Evolutionary conservation across 495 filamentous ascomycete species (phyloP), one percentile per base, ranked within the genome.

Genomic region (Bathelium albidoporum): DNA sequence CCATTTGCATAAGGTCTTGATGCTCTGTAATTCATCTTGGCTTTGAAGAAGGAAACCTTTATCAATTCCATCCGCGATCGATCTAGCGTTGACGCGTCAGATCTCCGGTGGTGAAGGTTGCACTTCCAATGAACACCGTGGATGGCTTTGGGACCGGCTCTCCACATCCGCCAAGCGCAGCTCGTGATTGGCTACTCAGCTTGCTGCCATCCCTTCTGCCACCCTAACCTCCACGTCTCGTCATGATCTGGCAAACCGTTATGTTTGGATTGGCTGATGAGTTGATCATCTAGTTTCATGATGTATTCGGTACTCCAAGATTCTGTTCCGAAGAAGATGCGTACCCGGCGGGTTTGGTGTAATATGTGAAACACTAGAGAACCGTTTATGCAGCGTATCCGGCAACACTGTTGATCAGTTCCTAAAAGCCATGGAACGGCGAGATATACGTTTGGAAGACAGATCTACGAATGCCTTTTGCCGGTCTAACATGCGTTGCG

Each of bases 141-240:
- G 49, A 49, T 49, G 43, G 4, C 49, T 3, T 29, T 5, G 49
- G 22, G 12, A 26, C 49, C 44, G 49, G 49, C 49, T 55, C 49
- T 55, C 49, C 49, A 55, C 49, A 16, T 24, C 49, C 14, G 44
- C 44, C 22, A 49, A 49, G 44, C n/a, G 10, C 12, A 49, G 22
- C 14, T 16, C 44, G n/a, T 49, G 44, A 55, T 9, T 29, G 49
- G 22, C 49, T 9, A 29, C 12, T 20, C 2, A 29, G 20, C 9
- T 55, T 11, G 11, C 20, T 55, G 24, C 5, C 49, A 49, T 20
- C 44, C 14, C n/a, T 20, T n/a, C n/a, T n/a, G n/a, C n/a, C n/a
- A n/a, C n/a, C n/a, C n/a, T n/a, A 55, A 55, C 49, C 0, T 55
- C 49, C 49, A 55, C 49, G 49, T 55, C 49, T 29, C 49, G 20